phyloP scores from a whole-genome alignment of 2,329 filamentous ascomycete species.

The Coleophoma eucalyptorum region DNA sequence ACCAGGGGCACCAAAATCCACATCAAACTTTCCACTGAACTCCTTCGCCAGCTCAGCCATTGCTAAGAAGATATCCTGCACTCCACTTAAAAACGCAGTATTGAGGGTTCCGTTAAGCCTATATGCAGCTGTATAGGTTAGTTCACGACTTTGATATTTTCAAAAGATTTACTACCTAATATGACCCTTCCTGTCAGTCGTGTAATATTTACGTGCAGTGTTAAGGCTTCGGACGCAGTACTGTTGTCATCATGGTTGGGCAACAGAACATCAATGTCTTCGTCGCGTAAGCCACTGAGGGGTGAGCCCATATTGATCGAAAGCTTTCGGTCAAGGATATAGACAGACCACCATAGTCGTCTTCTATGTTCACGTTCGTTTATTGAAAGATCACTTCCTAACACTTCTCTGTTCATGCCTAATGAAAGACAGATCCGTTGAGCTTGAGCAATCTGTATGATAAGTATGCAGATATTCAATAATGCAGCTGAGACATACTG shows the following conservation, averaged over 20 bases:
- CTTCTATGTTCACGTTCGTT: not conserved
- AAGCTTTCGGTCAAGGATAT: not conserved
- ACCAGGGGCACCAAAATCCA: not conserved
- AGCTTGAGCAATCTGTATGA: not conserved
- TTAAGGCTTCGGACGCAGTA: too few relatives aligned
- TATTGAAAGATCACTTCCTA: not conserved
- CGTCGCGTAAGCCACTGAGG: not conserved
- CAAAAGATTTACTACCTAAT: not conserved
- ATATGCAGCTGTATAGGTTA: not conserved
- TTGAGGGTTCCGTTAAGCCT: not conserved
- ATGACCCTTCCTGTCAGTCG: not conserved
- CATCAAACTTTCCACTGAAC: not conserved
- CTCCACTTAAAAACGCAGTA: not conserved
- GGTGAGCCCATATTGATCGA: not conserved
- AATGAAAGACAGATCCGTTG: not conserved
- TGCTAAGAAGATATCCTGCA: not conserved
- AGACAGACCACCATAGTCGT: not conserved
- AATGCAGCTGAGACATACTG: too few relatives aligned
- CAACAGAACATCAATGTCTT: not conserved
- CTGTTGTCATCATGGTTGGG: not conserved
- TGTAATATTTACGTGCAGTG: not conserved
- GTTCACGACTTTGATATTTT: not conserved
- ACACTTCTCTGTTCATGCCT: not conserved
- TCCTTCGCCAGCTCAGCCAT: not conserved
- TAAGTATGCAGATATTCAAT: too few relatives aligned